A percentile compares a stretch with the other conserved stretches of the same genome.
phyloP scores from a whole-genome alignment of 108 stramenopile genomes.

The Skeletonema potamos region DNA sequence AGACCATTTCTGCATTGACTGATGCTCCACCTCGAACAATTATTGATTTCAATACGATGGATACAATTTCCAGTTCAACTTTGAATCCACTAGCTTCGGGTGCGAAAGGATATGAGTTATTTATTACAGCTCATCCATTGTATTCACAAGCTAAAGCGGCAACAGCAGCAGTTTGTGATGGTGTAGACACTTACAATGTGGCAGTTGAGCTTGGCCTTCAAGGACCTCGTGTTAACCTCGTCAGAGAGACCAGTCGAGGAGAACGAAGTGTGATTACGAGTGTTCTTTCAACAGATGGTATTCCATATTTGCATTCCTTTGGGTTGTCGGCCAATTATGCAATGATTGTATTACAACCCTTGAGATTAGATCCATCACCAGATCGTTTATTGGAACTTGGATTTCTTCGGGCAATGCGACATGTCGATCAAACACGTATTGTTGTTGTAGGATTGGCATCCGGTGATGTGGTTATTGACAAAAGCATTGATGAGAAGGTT shows the following conservation, averaged over 20 bases:
- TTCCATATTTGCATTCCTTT: slow-evolving; percentile 44
- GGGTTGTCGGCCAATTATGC: slow-evolving; percentile 31
- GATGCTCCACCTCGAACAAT: slow-evolving; percentile 43
- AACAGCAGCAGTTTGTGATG: not conserved
- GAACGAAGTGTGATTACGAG: slow-evolving; percentile 20
- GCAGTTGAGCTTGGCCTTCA: slow-evolving; percentile 31
- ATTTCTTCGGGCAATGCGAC: slow-evolving; percentile 25
- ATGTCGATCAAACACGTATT: slow-evolving; percentile 23
- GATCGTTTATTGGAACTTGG: slow-evolving; percentile 8
- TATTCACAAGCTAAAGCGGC: slow-evolving; percentile 17
- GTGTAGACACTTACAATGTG: slow-evolving; percentile 35
- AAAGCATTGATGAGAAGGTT: slow-evolving; percentile 25
- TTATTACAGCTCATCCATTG: slow-evolving; percentile 34
- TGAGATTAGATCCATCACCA: slow-evolving; percentile 14
- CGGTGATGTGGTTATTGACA: slow-evolving; percentile 28
- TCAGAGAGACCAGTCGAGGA: slow-evolving; percentile 22
- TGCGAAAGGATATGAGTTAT: slow-evolving; percentile 33
- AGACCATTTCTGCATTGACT: slow-evolving; percentile 24
- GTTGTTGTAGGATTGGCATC: slow-evolving; percentile 26
- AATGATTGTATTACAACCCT: slow-evolving; percentile 36
- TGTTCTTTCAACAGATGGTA: slow-evolving; percentile 6
- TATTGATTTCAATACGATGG: slow-evolving; percentile 25
- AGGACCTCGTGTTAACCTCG: slow-evolving; percentile 17
- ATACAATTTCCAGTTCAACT: slow-evolving; percentile 27
- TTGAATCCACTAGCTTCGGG: slow-evolving; percentile 10